These are phyloP conservation scores for Lasiosphaeria hispida DNA, from an alignment of 495 filamentous ascomycete species.

Conservation along the genomic window DNA sequence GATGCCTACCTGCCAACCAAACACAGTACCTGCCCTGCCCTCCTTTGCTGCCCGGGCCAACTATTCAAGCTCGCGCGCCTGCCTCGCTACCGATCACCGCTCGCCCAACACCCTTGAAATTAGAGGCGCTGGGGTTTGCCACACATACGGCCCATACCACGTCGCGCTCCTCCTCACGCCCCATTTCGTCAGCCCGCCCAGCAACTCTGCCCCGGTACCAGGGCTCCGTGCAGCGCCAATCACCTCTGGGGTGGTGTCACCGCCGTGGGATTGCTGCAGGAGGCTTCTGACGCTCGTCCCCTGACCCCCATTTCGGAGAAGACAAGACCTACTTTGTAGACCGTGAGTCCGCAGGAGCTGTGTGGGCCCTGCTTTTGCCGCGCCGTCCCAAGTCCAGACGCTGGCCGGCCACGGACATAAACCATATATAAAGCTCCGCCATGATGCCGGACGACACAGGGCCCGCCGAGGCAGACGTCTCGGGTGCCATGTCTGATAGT, in stretches of 20 bases:
- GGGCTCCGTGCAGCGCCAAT: conserved; percentile 31
- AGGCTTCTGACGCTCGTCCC: conserved; percentile 19
- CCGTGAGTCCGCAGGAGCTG: conserved; percentile 28
- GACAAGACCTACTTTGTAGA: conserved; percentile 14
- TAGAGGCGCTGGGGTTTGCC: conserved; percentile 23
- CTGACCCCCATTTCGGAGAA: conserved; percentile 23
- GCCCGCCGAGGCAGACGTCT: conserved; percentile 47
- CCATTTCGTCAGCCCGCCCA: conserved; percentile 19
- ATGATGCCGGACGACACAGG: conserved; percentile 47
- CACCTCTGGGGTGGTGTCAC: conserved; percentile 29
- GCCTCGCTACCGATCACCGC: conserved; percentile 6
- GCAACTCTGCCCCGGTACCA: conserved; percentile 17
- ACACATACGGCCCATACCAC: conserved; percentile 20
- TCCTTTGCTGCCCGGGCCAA: conserved; percentile 18
- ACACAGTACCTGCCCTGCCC: background rate
- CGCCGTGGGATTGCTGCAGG: conserved; percentile 31
- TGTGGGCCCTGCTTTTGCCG: conserved; percentile 36
- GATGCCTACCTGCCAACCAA: conserved; percentile 1
- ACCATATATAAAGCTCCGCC: conserved; percentile 48
- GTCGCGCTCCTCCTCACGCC: conserved; percentile 10
- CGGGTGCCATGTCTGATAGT: conserved; percentile 55
- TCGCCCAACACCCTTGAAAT: conserved; percentile 24
- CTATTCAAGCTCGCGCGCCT: conserved; percentile 20
- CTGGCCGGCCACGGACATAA: conserved; percentile 20
- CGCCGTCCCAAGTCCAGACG: conserved; percentile 16